phyloP scores from a whole-genome alignment of 2,329 filamentous ascomycete genomes.

The Incumbomyces lentus region DNA sequence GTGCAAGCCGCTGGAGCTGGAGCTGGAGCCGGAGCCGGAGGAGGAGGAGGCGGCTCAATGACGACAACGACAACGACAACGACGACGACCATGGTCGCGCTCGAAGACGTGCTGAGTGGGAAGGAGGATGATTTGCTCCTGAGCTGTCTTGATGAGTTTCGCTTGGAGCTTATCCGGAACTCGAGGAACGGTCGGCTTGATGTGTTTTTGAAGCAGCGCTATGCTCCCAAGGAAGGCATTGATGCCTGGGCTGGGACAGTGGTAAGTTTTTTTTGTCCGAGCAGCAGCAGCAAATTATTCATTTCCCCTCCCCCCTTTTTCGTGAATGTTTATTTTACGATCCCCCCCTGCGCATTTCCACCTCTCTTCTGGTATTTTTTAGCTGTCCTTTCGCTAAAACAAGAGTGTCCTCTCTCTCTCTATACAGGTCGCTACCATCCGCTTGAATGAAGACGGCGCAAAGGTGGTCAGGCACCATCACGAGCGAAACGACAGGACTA shows the following conservation, averaged over 20 bases:
- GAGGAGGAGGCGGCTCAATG: too few species aligned
- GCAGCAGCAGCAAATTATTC: too few species aligned
- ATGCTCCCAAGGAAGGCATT: neutral
- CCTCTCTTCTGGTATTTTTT: neutral
- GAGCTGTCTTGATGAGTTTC: neutral
- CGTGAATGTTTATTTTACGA: too few species aligned
- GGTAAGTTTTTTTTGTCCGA: neutral
- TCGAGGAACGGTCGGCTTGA: neutral
- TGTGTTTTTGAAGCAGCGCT: constrained; percentile 2
- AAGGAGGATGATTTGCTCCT: neutral
- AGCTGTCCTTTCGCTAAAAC: neutral
- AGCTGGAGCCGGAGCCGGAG: neutral
- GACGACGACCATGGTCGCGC: neutral
- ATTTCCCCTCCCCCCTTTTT: too few species aligned
- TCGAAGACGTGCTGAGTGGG: neutral
- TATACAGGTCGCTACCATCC: neutral
- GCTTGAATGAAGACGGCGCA: neutral
- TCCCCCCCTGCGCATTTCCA: neutral
- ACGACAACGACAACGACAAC: too few species aligned
- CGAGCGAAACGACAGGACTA: neutral
- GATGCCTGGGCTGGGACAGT: neutral
- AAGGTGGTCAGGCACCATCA: neutral
- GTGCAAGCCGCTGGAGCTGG: neutral
- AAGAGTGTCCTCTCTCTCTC: neutral
- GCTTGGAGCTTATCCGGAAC: neutral